Conservation (phyloP, 2,329 filamentous ascomycete species). For the Fusarium sp. region DNA sequence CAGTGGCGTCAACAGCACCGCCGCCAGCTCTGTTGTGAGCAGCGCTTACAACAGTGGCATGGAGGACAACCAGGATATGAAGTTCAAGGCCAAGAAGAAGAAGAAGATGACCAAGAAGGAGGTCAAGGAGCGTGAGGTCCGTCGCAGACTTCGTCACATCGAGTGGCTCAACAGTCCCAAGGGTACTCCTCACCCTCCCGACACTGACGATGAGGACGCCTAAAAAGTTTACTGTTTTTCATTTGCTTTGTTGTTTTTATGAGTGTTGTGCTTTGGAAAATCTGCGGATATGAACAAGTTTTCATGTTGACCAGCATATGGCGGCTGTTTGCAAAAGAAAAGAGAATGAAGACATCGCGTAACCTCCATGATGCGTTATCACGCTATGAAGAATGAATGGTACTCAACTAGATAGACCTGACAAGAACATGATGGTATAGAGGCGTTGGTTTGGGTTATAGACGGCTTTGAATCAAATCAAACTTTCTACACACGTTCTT, state of each 20-base stretch:
- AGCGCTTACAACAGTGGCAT: conserved; percentile 80
- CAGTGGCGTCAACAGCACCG: conserved; percentile 65
- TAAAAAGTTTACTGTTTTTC: conserved; percentile 32
- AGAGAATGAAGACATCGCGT: conserved; percentile 18
- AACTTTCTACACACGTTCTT: conserved; percentile 24
- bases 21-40: conserved; percentile 66
- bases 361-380: conserved; percentile 26
- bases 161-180: conserved; percentile 87
- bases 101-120: conserved; percentile 99
- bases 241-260: conserved; percentile 9
- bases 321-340: conserved; percentile 13
- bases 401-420: conserved; percentile 39
- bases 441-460: conserved; percentile 46
- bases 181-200: conserved; percentile 81
- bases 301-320: conserved; percentile 19
- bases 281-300: conserved; percentile 24
- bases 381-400: conserved; percentile 31
- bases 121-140: conserved; percentile 90
- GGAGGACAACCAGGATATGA: conserved; percentile 83
- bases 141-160: conserved; percentile 87
- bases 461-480: conserved; percentile 42
- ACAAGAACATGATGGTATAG: conserved; percentile 38
- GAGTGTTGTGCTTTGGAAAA: conserved; percentile 13
- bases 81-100: conserved; percentile 93
- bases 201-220: conserved; percentile 80